Conservation (phyloP, 2,329 filamentous ascomycete species). For the Phialemonium atrogriseum region DNA sequence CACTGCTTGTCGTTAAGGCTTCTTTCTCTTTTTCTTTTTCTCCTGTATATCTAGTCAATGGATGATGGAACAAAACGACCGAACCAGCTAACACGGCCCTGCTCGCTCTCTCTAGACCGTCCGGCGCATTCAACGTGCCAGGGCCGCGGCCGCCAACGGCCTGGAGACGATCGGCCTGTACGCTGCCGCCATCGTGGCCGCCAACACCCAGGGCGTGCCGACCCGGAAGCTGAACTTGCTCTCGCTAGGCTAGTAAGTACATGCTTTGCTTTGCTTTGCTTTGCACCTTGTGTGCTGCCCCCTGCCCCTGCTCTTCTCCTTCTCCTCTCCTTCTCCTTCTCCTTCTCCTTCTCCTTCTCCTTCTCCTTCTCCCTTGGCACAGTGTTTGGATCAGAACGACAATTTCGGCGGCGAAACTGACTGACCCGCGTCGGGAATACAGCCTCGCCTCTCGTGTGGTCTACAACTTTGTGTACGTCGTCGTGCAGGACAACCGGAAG, state of each 20-base stretch:
- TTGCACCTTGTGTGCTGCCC: no score
- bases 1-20: no score
- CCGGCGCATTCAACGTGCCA: constrained; percentile 17
- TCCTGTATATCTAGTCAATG: background rate
- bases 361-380: no score
- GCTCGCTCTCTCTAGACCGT: no score
- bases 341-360: no score
- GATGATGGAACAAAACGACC: background rate
- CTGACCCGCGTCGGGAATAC: no score
- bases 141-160: constrained; percentile 26
- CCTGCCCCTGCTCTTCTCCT: no score
- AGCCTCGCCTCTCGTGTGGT: constrained; percentile 24
- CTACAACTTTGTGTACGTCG: constrained; percentile 35
- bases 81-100: no score
- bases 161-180: constrained; percentile 36
- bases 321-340: no score
- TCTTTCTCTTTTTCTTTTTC: background rate
- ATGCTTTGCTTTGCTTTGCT: no score
- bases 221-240: constrained; percentile 29
- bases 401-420: no score
- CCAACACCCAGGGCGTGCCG: constrained; percentile 33
- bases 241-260: constrained; percentile 22
- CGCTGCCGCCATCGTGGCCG: constrained; percentile 34
- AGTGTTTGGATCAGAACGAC: no score
- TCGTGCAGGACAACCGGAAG: constrained; percentile 30